phyloP scores from a whole-genome alignment of 306 rosid species.

The Casuarina cunninghamiana region DNA sequence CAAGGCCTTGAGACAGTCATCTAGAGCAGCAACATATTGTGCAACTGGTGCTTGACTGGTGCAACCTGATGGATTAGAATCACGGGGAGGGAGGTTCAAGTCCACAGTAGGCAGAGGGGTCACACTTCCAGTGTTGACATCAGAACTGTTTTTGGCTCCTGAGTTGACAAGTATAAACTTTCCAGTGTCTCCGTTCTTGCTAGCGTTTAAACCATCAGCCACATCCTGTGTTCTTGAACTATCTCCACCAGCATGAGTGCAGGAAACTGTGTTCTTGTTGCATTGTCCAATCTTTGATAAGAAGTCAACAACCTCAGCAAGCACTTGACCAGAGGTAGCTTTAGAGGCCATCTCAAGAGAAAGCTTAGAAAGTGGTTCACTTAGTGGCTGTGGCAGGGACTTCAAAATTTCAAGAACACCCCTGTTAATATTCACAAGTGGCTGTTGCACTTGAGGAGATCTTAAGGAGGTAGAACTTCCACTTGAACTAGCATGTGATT shows the following conservation, averaged over 20 bases:
- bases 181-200: constrained; percentile 17
- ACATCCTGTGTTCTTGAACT: constrained; percentile 23
- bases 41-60: constrained; percentile 21
- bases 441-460: constrained; percentile 21
- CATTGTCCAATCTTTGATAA: constrained; percentile 39
- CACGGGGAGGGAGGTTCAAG: constrained; percentile 54
- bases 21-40: constrained; percentile 32
- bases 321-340: constrained; percentile 42
- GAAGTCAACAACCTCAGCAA: constrained; percentile 44
- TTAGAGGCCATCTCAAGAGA: constrained; percentile 42
- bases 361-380: constrained; percentile 39
- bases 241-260: constrained; percentile 33
- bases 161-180: constrained; percentile 25
- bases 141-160: constrained; percentile 31
- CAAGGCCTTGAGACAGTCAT: constrained; percentile 24
- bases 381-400: constrained; percentile 57
- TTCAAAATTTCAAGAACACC: constrained; percentile 40
- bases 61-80: constrained; percentile 26
- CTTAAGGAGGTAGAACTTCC: constrained; percentile 58
- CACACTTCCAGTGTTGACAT: constrained; percentile 27
- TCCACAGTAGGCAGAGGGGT: constrained; percentile 39
- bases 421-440: constrained; percentile 11
- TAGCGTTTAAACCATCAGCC: constrained; percentile 19
- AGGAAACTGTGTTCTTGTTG: constrained; percentile 29
- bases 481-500: constrained; percentile 44